A percentile compares a stretch with the other conserved stretches of the same genome.
Evolutionary conservation across 1,284 basidiomycete species (phyloP).

Genomic region (Mycena citricolor): DNA sequence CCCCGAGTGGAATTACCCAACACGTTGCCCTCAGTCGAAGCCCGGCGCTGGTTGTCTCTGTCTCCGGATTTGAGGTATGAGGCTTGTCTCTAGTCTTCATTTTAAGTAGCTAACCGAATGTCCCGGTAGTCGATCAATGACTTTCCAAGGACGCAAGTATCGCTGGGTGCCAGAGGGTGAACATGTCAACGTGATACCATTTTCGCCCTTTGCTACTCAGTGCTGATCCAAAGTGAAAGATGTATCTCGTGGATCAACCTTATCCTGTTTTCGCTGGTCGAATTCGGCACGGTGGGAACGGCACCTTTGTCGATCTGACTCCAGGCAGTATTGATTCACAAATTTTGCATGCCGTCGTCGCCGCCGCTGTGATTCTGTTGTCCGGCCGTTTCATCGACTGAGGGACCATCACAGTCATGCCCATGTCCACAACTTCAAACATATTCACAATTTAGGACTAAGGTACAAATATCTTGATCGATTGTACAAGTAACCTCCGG

Average conservation of each 20-base stretch:
- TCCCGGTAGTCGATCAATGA: conserved; percentile 23
- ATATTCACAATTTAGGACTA: too few species aligned
- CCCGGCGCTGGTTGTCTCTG: conserved; percentile 20
- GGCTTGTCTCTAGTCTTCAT: too few species aligned
- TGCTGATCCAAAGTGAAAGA: too few species aligned
- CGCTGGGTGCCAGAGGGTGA: conserved; percentile 11
- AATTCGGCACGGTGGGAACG: conserved; percentile 28
- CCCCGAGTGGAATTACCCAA: too few species aligned
- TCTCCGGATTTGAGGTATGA: conserved; percentile 24
- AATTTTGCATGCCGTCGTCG: conserved; percentile 31
- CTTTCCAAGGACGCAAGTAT: conserved; percentile 10
- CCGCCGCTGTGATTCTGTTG: conserved; percentile 34
- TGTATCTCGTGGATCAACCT: conserved; percentile 27
- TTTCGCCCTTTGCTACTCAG: background rate
- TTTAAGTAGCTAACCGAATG: conserved; percentile 1
- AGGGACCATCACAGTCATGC: too few species aligned
- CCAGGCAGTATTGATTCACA: conserved; percentile 32
- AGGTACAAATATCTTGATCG: too few species aligned
- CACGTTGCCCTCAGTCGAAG: too few species aligned
- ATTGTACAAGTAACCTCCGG: too few species aligned
- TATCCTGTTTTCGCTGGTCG: conserved; percentile 30
- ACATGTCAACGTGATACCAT: conserved; percentile 3
- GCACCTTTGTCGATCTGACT: conserved; percentile 32
- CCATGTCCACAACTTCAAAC: too few species aligned
- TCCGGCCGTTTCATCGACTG: conserved; percentile 36